These are phyloP conservation scores for Alternaria brassicicola DNA, from an alignment of 2,329 filamentous ascomycete genomes.

Conservation along the genomic window DNA sequence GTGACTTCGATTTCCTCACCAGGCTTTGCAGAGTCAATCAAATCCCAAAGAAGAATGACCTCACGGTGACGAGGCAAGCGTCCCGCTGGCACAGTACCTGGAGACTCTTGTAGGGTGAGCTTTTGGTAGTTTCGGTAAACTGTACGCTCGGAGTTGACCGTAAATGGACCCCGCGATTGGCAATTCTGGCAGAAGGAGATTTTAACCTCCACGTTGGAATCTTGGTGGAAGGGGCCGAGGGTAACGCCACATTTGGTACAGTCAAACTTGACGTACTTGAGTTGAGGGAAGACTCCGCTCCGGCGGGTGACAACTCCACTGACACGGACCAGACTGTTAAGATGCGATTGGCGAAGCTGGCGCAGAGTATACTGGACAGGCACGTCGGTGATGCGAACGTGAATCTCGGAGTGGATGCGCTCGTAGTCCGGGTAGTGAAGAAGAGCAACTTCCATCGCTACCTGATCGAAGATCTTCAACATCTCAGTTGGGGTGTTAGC, in stretches of 20 bases:
- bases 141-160: constrained; percentile 94
- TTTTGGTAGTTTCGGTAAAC: constrained; percentile 99
- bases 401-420: constrained; percentile 95
- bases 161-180: constrained; percentile 93
- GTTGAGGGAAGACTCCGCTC: constrained; percentile 93
- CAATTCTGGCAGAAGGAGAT: constrained; percentile 96
- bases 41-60: constrained; percentile 93
- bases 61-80: constrained; percentile 92
- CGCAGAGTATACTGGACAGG: constrained; percentile 94
- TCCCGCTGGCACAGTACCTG: constrained; percentile 93
- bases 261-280: constrained; percentile 99
- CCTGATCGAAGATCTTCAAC: constrained; percentile 93
- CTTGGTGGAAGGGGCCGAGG: constrained; percentile 94
- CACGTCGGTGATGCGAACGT: constrained; percentile 93
- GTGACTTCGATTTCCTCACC: constrained; percentile 98
- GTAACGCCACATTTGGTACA: constrained; percentile 92
- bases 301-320: constrained; percentile 93
- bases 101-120: constrained; percentile 93
- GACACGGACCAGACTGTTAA: constrained; percentile 94
- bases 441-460: constrained; percentile 94
- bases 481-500: constrained; percentile 96
- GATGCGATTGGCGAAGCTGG: constrained; percentile 90
- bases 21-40: constrained; percentile 95
- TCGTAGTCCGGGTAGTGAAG: constrained; percentile 98
- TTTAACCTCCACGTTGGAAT: constrained; percentile 95